A percentile compares a stretch with the other conserved stretches of the same genome.
Evolutionary conservation across 805 yeast genomes (phyloP).

Genomic region (Teunomyces stri): DNA sequence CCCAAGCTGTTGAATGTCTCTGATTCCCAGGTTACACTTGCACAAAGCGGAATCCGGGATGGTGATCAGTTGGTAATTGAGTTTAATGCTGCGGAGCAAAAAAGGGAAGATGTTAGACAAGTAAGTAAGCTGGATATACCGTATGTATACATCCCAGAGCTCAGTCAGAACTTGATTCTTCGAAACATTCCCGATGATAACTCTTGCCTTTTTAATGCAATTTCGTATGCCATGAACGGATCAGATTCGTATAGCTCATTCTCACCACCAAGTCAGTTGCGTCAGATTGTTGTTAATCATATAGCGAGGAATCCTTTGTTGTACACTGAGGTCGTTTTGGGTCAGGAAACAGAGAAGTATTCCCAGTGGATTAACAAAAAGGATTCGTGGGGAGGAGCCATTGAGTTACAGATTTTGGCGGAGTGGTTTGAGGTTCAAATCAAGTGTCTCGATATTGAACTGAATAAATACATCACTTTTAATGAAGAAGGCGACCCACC

Average conservation of each 20-base stretch:
- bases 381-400: conserved; percentile 82
- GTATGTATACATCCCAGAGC: conserved; percentile 16
- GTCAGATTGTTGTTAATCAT: conserved; percentile 49
- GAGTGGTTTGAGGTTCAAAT: conserved; percentile 50
- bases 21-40: conserved; percentile 20
- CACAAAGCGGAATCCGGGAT: conserved; percentile 46
- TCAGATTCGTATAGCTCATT: conserved; percentile 30
- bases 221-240: conserved; percentile 48
- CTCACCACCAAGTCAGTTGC: conserved; percentile 46
- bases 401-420: conserved; percentile 65
- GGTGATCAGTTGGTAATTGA: conserved; percentile 60
- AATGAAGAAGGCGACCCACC: conserved; percentile 31
- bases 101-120: not conserved
- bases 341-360: conserved; percentile 48
- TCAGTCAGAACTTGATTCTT: conserved; percentile 40
- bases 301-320: conserved; percentile 38
- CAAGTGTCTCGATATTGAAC: conserved; percentile 63
- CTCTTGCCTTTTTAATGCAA: conserved; percentile 70
- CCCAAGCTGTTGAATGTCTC: conserved; percentile 44
- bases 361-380: conserved; percentile 57
- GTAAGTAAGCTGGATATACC: conserved; percentile 20
- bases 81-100: conserved; percentile 7
- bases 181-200: conserved; percentile 73
- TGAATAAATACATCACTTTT: conserved; percentile 55
- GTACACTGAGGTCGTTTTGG: conserved; percentile 59